Percentiles rank a stretch among this genome's conserved stretches.
Conservation (phyloP, 495 filamentous ascomycete genomes). For the Daldinia decipiens region DNA sequence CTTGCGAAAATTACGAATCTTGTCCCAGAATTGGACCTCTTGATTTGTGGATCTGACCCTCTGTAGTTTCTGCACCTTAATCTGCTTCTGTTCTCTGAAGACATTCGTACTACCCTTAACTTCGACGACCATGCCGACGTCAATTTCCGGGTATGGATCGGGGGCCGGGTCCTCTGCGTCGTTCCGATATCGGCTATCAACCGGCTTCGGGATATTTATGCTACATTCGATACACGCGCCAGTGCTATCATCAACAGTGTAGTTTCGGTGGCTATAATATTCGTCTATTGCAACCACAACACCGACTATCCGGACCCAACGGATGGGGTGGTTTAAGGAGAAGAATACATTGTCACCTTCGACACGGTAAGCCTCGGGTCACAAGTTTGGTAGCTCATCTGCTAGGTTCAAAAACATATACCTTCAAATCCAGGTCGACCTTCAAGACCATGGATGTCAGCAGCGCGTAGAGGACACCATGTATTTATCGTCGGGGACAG, state of each 20-base stretch:
- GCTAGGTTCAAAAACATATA: constrained; percentile 45
- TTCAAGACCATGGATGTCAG: constrained; percentile 72
- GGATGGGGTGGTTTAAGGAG: constrained; percentile 87
- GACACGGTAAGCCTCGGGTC: constrained; percentile 19
- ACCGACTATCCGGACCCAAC: constrained; percentile 82
- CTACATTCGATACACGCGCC: constrained; percentile 75
- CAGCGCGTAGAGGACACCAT: constrained; percentile 82
- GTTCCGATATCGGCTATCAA: constrained; percentile 14
- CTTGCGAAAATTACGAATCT: constrained; percentile 68
- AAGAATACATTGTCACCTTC: constrained; percentile 80
- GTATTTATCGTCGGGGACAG: constrained; percentile 82
- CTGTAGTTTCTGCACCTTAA: constrained; percentile 74
- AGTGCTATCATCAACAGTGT: constrained; percentile 87
- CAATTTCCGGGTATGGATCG: constrained; percentile 53
- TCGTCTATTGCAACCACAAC: constrained; percentile 81
- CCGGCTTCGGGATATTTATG: constrained; percentile 38
- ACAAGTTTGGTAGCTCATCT: background rate
- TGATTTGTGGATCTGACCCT: constrained; percentile 71
- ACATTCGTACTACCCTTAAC: constrained; percentile 75
- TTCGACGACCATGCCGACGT: constrained; percentile 76
- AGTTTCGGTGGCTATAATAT: constrained; percentile 64
- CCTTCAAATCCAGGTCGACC: constrained; percentile 73
- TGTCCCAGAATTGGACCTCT: constrained; percentile 81
- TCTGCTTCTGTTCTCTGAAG: constrained; percentile 72
- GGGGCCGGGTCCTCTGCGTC: constrained; percentile 6